Evolutionary conservation across 1,284 basidiomycete species (phyloP).

Genomic region (Anthracocystis setariae): DNA sequence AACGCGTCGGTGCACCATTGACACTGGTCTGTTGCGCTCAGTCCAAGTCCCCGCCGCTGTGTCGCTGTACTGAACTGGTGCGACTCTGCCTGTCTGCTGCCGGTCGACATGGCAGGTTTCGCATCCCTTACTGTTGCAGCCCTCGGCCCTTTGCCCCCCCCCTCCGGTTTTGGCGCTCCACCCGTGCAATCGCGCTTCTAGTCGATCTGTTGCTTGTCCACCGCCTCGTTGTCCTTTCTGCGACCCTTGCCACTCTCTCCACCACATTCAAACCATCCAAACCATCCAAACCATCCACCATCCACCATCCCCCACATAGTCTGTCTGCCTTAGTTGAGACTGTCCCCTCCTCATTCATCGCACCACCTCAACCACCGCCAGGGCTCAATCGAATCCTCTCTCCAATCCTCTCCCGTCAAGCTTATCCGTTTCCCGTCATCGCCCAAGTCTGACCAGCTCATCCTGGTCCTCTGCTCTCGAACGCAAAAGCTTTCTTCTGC

Average conservation of each 20-base stretch:
- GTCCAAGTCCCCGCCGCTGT: background rate
- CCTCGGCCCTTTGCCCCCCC: background rate
- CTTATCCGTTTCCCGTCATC: background rate
- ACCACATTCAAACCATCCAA: too few species aligned
- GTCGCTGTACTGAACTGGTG: background rate
- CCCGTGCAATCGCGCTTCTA: background rate
- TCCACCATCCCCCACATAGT: conserved; percentile 8
- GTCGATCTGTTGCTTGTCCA: background rate
- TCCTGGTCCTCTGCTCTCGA: background rate
- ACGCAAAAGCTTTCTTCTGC: conserved; percentile 19
- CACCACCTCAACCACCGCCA: conserved; percentile 1
- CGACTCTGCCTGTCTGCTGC: background rate
- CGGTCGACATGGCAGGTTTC: background rate
- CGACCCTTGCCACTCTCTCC: conserved; percentile 6
- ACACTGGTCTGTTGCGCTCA: background rate
- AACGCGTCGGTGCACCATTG: conserved; percentile 1
- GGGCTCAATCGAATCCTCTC: conserved; percentile 5
- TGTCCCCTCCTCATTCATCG: conserved; percentile 1
- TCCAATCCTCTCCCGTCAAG: background rate
- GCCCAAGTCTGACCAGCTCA: background rate
- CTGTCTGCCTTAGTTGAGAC: conserved; percentile 48
- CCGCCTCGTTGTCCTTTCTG: background rate
- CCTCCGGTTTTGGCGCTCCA: background rate
- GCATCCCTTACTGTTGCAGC: background rate
- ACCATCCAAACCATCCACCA: too few species aligned